Percentiles rank a stretch among this genome's conserved stretches.
Evolutionary conservation across 371 early-diverging fungal genomes (phyloP).

Genomic region (Racocetra persica): DNA sequence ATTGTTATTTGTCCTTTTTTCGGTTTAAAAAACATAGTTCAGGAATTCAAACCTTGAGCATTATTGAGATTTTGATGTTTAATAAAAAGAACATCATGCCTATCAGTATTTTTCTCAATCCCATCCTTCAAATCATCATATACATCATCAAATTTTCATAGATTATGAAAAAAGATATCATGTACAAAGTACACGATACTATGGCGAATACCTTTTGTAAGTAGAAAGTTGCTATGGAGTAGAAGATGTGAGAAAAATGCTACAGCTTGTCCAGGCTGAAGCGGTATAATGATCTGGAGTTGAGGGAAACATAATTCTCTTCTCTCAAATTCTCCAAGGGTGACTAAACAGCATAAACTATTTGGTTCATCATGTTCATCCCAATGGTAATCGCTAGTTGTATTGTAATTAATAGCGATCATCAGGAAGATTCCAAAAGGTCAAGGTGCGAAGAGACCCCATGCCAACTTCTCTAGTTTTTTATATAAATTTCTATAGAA

Average conservation of each 20-base stretch:
- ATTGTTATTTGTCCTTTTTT: too few species aligned
- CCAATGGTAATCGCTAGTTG: slow-evolving; percentile 31
- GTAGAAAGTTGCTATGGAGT: not conserved
- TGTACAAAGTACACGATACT: not conserved
- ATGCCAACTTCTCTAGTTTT: not conserved
- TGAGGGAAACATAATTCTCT: not conserved
- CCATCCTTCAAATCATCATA: too few species aligned
- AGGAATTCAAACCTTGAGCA: too few species aligned
- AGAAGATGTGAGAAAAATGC: slow-evolving; percentile 1
- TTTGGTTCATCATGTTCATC: not conserved
- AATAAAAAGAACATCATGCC: too few species aligned
- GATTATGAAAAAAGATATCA: too few species aligned
- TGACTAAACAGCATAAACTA: not conserved
- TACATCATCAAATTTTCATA: too few species aligned
- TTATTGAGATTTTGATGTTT: too few species aligned
- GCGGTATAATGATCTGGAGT: slow-evolving; percentile 10
- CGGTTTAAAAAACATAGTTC: too few species aligned
- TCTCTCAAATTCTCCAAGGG: not conserved
- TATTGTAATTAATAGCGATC: slow-evolving; percentile 30
- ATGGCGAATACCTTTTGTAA: slow-evolving; percentile 2
- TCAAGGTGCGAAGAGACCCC: slow-evolving; percentile 8
- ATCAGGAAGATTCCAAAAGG: slow-evolving; percentile 8
- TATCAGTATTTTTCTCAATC: too few species aligned
- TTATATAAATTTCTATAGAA: not conserved
- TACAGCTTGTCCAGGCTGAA: not conserved